Evolutionary conservation across 495 filamentous ascomycete species (phyloP), one percentile per base, ranked within the genome.

Genomic region (Penicillium soppii): DNA sequence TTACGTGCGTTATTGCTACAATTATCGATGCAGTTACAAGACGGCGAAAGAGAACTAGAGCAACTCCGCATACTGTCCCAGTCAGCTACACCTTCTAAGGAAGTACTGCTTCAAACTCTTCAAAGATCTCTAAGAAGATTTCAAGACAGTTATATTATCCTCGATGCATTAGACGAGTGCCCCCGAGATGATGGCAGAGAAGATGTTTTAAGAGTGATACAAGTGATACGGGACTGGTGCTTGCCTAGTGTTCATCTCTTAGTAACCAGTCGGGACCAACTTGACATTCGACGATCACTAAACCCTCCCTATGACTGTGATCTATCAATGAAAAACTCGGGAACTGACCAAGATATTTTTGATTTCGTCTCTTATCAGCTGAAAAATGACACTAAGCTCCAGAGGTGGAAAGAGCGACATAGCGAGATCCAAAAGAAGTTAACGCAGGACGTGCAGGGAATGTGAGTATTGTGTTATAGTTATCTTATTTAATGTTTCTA

Each of bases 191-290:
- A 36, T 10, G n/a, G 33, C 22, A 50, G 62, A 43, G 39, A 48
- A 1, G 43, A 43, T 5, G 52, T 67, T 6, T 50, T 65, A 13
- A 47, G 54, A 36, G 50, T 56, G 10, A 22, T 67, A 13, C 43
- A 38, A n/a, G 37, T 16, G 8, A 54, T 65, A 33, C 65, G 58
- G 26, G 12, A 37, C 6, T 65, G 58, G 65, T 16, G 9, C 9
- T 1, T 55, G 15, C 35, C 49, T 45, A 12, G 56, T 26, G 39
- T 66, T n/a, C 66, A 69, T 39, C 43, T 69, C 9, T 47, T 72
- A 27, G 48, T 67, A 30, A 68, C 64, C 5, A 71, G 69, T 54
- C 61, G 63, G 8, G 47, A 68, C 30, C 54, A 63, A 50, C 41
- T 25, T 17, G 65, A 70, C 38, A 67, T 71, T 25, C 52, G 53